phyloP scores from a whole-genome alignment of 306 rosid genomes.

The Lupinus albus region DNA sequence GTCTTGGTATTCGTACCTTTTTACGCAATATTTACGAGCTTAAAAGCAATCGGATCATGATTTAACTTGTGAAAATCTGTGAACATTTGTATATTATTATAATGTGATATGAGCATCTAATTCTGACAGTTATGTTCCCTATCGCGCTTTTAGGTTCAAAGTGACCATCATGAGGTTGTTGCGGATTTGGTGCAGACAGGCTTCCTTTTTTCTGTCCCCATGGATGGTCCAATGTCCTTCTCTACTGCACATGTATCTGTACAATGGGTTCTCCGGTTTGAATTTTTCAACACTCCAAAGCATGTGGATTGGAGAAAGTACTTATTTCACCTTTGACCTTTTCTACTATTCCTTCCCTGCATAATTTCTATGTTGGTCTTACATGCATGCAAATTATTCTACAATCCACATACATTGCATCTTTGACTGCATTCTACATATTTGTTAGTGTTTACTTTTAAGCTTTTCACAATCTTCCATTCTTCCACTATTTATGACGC shows the following conservation, averaged over 20 bases:
- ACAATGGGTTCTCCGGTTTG: constrained; percentile 96
- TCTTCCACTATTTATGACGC: not conserved
- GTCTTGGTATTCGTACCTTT: constrained; percentile 3
- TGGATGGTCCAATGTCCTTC: constrained; percentile 99
- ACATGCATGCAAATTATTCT: constrained; percentile 14
- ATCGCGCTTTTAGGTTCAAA: constrained; percentile 72
- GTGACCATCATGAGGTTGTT: constrained; percentile 96
- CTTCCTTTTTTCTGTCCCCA: constrained; percentile 94
- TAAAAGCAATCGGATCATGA: constrained; percentile 5
- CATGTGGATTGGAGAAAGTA: constrained; percentile 86
- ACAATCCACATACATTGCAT: constrained; percentile 8
- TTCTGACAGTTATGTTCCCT: constrained; percentile 35
- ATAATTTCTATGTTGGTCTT: not conserved
- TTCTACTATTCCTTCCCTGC: not conserved
- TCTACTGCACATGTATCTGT: constrained; percentile 92
- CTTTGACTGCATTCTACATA: not conserved
- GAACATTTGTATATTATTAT: constrained; percentile 16
- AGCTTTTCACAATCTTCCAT: not conserved
- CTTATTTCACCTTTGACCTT: constrained; percentile 29
- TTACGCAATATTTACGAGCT: constrained; percentile 12
- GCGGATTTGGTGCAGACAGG: constrained; percentile 94
- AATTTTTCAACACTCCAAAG: constrained; percentile 89
- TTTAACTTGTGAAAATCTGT: constrained; percentile 19
- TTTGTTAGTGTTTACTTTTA: not conserved
- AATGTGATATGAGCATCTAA: constrained; percentile 31